phyloP scores from a whole-genome alignment of 2,329 filamentous ascomycete species.

The Coniella vitis region DNA sequence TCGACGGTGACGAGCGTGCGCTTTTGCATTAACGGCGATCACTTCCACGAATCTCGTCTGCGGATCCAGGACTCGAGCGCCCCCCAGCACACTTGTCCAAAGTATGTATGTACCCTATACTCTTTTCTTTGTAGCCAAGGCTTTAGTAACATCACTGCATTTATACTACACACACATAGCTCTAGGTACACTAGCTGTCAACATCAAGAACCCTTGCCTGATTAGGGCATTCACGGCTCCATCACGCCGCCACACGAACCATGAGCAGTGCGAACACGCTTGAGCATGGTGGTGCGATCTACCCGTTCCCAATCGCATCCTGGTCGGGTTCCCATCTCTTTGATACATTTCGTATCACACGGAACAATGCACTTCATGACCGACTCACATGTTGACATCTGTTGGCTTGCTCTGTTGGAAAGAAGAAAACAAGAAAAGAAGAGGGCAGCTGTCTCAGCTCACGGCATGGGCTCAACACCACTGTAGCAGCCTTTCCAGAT shows the following conservation, averaged over 20 bases:
- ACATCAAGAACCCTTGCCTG: neutral
- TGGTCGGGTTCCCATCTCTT: neutral
- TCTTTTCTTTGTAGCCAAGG: no score
- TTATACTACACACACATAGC: no score
- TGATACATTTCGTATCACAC: neutral
- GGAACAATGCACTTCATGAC: neutral
- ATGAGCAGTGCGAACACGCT: neutral
- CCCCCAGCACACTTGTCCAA: no score
- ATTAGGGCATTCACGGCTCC: constrained; percentile 1
- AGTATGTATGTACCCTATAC: no score
- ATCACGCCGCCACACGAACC: constrained; percentile 13
- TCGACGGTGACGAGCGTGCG: no score
- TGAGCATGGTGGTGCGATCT: constrained; percentile 1
- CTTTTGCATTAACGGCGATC: no score
- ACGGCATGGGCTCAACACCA: no score
- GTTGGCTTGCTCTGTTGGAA: neutral
- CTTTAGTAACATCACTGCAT: no score
- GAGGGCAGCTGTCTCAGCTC: no score
- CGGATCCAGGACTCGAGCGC: no score
- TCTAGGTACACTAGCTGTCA: constrained; percentile 7
- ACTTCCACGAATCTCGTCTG: no score
- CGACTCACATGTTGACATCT: neutral
- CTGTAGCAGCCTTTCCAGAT: no score
- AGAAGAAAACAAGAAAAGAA: neutral
- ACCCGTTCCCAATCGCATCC: neutral